Conservation (phyloP, 2,329 filamentous ascomycete genomes). For the Cladosporium sp. region DNA sequence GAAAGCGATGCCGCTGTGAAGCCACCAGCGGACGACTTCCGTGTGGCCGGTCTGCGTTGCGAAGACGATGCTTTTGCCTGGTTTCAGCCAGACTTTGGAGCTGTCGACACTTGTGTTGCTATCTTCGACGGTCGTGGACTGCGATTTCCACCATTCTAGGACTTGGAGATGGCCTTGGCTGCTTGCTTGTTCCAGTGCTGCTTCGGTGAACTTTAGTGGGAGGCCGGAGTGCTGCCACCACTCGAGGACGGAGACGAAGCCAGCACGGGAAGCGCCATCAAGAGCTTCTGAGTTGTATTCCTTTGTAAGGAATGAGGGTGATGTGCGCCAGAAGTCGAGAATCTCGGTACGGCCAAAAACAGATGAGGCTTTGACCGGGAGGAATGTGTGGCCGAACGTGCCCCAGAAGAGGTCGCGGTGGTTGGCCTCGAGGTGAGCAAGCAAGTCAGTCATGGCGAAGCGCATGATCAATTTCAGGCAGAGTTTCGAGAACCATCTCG, state of each 20-base stretch:
- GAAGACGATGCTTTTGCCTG: constrained; percentile 77
- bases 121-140: constrained; percentile 26
- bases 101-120: constrained; percentile 24
- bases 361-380: constrained; percentile 82
- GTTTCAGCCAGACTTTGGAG: constrained; percentile 59
- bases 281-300: constrained; percentile 83
- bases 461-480: constrained; percentile 88
- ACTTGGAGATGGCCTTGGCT: constrained; percentile 79
- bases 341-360: constrained; percentile 82
- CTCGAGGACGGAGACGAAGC: constrained; percentile 79
- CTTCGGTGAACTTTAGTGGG: constrained; percentile 78
- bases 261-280: constrained; percentile 80
- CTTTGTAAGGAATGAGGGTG: constrained; percentile 75
- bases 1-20: constrained; percentile 72
- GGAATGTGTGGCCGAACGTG: constrained; percentile 74
- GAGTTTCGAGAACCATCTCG: constrained; percentile 71
- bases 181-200: constrained; percentile 81
- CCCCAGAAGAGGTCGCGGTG: constrained; percentile 76
- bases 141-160: constrained; percentile 87
- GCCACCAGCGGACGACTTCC: constrained; percentile 82
- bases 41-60: constrained; percentile 79
- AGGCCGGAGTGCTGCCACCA: constrained; percentile 87
- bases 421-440: constrained; percentile 65
- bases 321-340: constrained; percentile 86
- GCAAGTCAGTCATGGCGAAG: constrained; percentile 75